phyloP scores from a whole-genome alignment of 768 basidiomycete species.

The Melanogaster broomeanus region DNA sequence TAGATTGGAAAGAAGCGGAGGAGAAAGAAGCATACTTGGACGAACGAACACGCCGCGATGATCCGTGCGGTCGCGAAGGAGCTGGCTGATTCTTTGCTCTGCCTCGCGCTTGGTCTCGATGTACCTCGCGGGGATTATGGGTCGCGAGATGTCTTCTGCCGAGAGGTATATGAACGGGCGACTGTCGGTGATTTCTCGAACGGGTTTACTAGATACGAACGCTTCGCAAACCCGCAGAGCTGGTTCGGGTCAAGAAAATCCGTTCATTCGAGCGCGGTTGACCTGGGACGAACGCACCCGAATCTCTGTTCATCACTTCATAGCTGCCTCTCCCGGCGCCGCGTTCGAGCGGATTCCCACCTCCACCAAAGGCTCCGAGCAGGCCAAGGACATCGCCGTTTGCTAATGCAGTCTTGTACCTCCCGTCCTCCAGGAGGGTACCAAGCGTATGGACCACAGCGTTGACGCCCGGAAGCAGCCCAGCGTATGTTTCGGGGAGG shows the following conservation, averaged over 20 bases:
- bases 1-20: conserved; percentile 8
- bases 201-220: conserved; percentile 53
- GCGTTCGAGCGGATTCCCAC: conserved; percentile 61
- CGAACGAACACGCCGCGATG: conserved; percentile 81
- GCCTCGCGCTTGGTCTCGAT: conserved; percentile 95
- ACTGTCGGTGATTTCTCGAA: conserved; percentile 26
- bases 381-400: conserved; percentile 57
- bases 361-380: conserved; percentile 47
- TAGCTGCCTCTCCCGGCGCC: conserved; percentile 53
- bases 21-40: conserved; percentile 65
- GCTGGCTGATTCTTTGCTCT: conserved; percentile 64
- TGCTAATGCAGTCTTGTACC: conserved; percentile 77
- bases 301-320: conserved; percentile 83
- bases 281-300: conserved; percentile 57
- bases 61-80: conserved; percentile 43
- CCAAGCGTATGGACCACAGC: conserved; percentile 95
- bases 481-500: conserved; percentile 67
- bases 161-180: conserved; percentile 93
- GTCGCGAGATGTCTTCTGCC: conserved; percentile 84
- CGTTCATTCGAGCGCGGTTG: conserved; percentile 6
- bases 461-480: conserved; percentile 62
- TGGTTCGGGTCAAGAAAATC: conserved; percentile 28
- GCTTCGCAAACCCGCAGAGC: conserved; percentile 79
- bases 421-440: conserved; percentile 76
- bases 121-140: conserved; percentile 82